Evolutionary conservation across 2,329 filamentous ascomycete genomes (phyloP).

Genomic region (Pseudogymnoascus sp.): DNA sequence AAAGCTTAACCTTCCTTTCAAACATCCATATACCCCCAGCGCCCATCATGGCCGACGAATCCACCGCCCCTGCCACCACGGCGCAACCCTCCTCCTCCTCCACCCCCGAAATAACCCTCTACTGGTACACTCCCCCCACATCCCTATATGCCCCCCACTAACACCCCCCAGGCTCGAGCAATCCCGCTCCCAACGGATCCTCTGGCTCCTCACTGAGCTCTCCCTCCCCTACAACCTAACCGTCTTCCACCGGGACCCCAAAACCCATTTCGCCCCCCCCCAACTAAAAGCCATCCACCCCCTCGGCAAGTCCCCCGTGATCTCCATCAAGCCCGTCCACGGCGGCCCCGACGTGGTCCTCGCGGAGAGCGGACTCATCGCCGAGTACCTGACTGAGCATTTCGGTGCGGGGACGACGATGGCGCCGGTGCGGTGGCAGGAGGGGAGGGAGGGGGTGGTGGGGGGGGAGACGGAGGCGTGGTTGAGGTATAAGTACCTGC

Average conservation of each 20-base stretch:
- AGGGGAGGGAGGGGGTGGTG: constrained; percentile 48
- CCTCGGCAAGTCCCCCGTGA: constrained; percentile 76
- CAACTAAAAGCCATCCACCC: constrained; percentile 73
- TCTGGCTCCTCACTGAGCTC: constrained; percentile 64
- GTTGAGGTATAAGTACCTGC: constrained; percentile 56
- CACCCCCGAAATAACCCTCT: background rate
- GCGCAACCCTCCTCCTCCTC: background rate
- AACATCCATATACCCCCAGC: background rate
- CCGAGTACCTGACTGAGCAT: constrained; percentile 72
- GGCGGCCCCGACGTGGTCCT: constrained; percentile 49
- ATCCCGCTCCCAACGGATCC: constrained; percentile 57
- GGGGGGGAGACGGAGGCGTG: constrained; percentile 54
- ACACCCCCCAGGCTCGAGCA: constrained; percentile 48
- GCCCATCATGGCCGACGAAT: background rate
- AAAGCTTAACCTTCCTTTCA: background rate
- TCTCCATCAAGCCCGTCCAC: constrained; percentile 50
- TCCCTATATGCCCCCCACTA: background rate
- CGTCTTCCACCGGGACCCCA: constrained; percentile 60
- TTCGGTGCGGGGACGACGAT: constrained; percentile 39
- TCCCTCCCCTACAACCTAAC: constrained; percentile 72
- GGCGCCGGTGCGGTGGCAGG: constrained; percentile 46
- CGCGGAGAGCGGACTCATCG: constrained; percentile 74
- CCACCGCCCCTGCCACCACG: background rate
- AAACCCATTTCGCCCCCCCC: constrained; percentile 61
- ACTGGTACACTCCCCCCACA: background rate